Conservation (phyloP, 2,329 filamentous ascomycete species). For the Diaporthe destruens region DNA sequence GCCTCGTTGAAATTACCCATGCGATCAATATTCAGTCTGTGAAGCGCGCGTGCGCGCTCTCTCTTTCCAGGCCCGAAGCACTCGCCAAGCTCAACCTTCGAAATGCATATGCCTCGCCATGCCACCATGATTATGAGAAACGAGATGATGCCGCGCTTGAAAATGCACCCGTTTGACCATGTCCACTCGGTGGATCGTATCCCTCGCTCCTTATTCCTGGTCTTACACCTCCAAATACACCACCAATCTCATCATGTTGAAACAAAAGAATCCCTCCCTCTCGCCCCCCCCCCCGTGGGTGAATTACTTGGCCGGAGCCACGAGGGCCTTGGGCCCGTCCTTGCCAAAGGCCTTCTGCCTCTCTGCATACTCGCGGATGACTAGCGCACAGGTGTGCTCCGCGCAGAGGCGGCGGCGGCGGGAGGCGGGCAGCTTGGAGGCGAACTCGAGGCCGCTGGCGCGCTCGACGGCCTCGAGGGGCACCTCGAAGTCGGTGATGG, state of each 20-base stretch:
- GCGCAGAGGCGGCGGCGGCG: constrained; percentile 85
- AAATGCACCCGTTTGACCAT: constrained; percentile 23
- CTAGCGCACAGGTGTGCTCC: constrained; percentile 85
- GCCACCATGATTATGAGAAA: neutral
- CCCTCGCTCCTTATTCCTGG: neutral
- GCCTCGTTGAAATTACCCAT: neutral
- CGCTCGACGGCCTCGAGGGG: constrained; percentile 93
- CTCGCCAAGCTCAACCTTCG: neutral
- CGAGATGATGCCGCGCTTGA: constrained; percentile 28
- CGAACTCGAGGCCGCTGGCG: constrained; percentile 93
- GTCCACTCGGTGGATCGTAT: neutral
- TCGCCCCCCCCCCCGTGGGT: neutral
- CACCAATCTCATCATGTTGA: neutral
- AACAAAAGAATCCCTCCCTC: neutral
- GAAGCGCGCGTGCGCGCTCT: no score
- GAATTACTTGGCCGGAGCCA: constrained; percentile 23
- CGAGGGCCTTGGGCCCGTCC: constrained; percentile 42
- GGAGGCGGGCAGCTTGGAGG: constrained; percentile 78
- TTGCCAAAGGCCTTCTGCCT: constrained; percentile 70
- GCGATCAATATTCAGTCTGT: neutral
- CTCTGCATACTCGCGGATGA: constrained; percentile 83
- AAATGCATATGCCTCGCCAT: constrained; percentile 20
- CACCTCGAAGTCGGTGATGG: constrained; percentile 92
- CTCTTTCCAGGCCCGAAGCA: neutral
- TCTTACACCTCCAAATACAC: neutral